Base-by-base conservation (phyloP, 768 basidiomycete genomes). In the Serendipita sp. region DNA sequence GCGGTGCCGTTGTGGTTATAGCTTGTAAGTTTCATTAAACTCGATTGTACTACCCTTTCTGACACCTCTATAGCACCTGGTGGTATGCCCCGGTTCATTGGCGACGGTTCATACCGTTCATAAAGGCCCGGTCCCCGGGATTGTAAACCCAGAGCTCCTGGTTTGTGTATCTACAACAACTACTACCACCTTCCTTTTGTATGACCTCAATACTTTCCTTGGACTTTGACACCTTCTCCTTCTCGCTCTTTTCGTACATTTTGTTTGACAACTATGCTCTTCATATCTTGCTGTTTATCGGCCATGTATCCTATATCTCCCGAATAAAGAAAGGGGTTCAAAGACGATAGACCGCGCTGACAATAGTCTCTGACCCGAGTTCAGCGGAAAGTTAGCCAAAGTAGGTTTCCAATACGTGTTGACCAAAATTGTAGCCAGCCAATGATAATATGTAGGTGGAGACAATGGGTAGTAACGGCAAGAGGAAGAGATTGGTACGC, bases 341-440 rank as follows among this genome's bases (percentile, higher is more conserved):
- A 5, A 41, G 13, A 41, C 13, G 41, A 41, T 41, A 7, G 41
- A 41, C 41, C 23, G 23, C 23, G 41, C 5, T 41, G 13, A 7
- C 41, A 13, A 41, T 41, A 13, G 41, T 41, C 41, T 41, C 5
- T 41, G 23, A 23, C 23, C 23, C 23, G 23, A 23, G 23, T 23
- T 23, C 23, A 23, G 23, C 23, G 23, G 23, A 23, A 28, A 28
- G 77, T 67, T 74, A 76, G 46, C 85, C 84, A 73, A 96, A 95
- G 76, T 97, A 93, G 63, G 81, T 79, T 58, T 77, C 77, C 10
- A 97, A 80, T n/a, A 86, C 87, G 76, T 86, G 79, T 71, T 85
- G 83, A 23, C 91, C 86, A 66, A 95, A 81, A 72, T 96, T 96
- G 78, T 94, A 91, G 4, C 94, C 94, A 36, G 96, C 76, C 64